Evolutionary conservation across 805 yeast species (phyloP).

Genomic region (Cyberlindnera mrakii): DNA sequence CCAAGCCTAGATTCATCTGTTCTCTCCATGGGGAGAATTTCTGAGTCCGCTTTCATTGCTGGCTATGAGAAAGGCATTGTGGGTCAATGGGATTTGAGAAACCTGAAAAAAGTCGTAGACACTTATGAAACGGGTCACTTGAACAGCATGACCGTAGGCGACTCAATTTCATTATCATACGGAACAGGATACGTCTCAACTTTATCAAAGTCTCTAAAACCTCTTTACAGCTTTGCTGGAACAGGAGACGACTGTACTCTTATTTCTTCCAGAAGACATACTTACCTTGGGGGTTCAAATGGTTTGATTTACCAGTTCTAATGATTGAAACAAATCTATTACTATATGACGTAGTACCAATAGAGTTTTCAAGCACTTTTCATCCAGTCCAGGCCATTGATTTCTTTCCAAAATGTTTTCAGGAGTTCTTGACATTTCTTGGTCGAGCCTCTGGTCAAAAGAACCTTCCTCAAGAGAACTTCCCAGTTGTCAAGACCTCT

Average conservation of each 20-base stretch:
- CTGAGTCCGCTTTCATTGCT: neutral
- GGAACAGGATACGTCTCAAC: conserved; percentile 1
- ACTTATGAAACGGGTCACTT: conserved; percentile 5
- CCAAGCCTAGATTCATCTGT: conserved; percentile 22
- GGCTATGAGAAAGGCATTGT: conserved; percentile 32
- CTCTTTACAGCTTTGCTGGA: neutral
- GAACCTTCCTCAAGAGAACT: conserved; percentile 45
- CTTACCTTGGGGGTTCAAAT: too few relatives aligned
- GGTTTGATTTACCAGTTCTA: too few relatives aligned
- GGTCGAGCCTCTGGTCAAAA: conserved; percentile 56
- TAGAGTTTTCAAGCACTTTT: conserved; percentile 2
- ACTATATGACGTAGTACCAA: too few relatives aligned
- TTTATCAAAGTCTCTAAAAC: neutral
- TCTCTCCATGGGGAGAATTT: neutral
- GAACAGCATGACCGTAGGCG: conserved; percentile 8
- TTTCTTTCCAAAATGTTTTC: conserved; percentile 58
- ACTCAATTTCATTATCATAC: conserved; percentile 3
- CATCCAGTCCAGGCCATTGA: conserved; percentile 42
- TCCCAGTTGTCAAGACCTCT: conserved; percentile 30
- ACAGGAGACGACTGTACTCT: too few relatives aligned
- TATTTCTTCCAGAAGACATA: too few relatives aligned
- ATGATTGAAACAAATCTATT: too few relatives aligned
- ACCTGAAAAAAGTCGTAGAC: conserved; percentile 5
- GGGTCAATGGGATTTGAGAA: conserved; percentile 37
- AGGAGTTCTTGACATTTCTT: conserved; percentile 53